Percentiles rank a stretch among this genome's conserved stretches.
phyloP scores from a whole-genome alignment of 805 yeast species.

The Candida insectalens region DNA sequence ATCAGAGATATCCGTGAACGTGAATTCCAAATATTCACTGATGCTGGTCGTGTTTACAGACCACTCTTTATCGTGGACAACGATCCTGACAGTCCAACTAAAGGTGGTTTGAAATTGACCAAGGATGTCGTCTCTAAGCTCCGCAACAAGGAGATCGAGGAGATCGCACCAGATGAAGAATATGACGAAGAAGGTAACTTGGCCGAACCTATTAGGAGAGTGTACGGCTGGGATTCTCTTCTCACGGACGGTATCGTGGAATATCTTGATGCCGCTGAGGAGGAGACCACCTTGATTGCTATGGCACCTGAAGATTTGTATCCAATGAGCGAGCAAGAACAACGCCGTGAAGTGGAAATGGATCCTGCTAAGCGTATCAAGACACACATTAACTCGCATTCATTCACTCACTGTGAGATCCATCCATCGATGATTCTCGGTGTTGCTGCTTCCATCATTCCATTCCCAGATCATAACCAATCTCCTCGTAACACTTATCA shows the following conservation, averaged over 20 bases:
- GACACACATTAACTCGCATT: conserved; percentile 41
- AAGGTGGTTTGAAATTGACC: conserved; percentile 72
- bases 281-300: conserved; percentile 96
- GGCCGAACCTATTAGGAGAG: conserved; percentile 28
- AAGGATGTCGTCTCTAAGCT: conserved; percentile 77
- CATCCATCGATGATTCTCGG: conserved; percentile 99
- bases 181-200: conserved; percentile 37
- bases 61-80: conserved; percentile 93
- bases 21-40: conserved; percentile 93
- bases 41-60: conserved; percentile 97
- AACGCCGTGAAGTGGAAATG: conserved; percentile 31
- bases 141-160: conserved; percentile 54
- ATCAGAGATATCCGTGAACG: conserved; percentile 95
- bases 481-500: conserved; percentile 99
- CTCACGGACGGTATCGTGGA: conserved; percentile 85
- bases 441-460: conserved; percentile 97
- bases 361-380: conserved; percentile 86
- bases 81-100: conserved; percentile 55
- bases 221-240: conserved; percentile 77
- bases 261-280: conserved; percentile 98
- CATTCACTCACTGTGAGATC: conserved; percentile 97
- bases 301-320: conserved; percentile 97
- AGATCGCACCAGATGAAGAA: conserved; percentile 34
- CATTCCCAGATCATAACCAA: conserved; percentile 99
- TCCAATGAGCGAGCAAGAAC: conserved; percentile 33